Percentiles rank a stretch among this genome's conserved stretches.
These are phyloP conservation scores for Wickerhamiella australiensis DNA, from an alignment of 805 yeast genomes.

Conservation along the genomic window DNA sequence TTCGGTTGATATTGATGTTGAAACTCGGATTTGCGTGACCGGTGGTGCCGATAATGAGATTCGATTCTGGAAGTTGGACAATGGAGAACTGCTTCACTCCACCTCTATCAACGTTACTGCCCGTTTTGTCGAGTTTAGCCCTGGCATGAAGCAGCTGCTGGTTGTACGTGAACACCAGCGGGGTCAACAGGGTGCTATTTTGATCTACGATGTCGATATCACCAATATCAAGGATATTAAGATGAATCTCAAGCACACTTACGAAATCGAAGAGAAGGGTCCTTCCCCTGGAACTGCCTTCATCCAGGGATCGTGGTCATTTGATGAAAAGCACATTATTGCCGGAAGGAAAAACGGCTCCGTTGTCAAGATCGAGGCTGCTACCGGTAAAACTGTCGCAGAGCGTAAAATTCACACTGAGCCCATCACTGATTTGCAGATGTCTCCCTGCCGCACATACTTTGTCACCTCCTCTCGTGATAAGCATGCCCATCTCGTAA, in stretches of 20 bases:
- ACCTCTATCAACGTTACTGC: slow-evolving; percentile 78
- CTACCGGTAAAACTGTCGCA: slow-evolving; percentile 56
- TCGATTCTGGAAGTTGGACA: slow-evolving; percentile 71
- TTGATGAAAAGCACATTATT: slow-evolving; percentile 57
- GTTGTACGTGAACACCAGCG: slow-evolving; percentile 83
- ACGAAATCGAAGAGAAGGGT: slow-evolving; percentile 13
- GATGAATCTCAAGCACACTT: slow-evolving; percentile 36
- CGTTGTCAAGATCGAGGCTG: slow-evolving; percentile 66
- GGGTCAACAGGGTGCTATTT: slow-evolving; percentile 73
- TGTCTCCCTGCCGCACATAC: slow-evolving; percentile 74
- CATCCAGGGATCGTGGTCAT: slow-evolving; percentile 80
- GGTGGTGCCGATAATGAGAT: slow-evolving; percentile 85
- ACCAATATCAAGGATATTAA: slow-evolving; percentile 37
- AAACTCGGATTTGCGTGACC: slow-evolving; percentile 60
- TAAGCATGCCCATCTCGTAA: slow-evolving; percentile 65
- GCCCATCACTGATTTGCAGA: slow-evolving; percentile 74
- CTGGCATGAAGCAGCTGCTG: slow-evolving; percentile 54
- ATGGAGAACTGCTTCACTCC: slow-evolving; percentile 62
- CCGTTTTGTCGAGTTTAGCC: slow-evolving; percentile 76
- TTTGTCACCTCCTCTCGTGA: slow-evolving; percentile 90
- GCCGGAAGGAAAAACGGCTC: slow-evolving; percentile 84
- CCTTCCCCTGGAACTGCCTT: slow-evolving; percentile 26
- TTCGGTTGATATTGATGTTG: slow-evolving; percentile 75
- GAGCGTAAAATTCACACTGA: slow-evolving; percentile 60
- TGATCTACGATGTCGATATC: slow-evolving; percentile 49